A percentile compares a stretch with the other conserved stretches of the same genome.
Evolutionary conservation across 2,329 filamentous ascomycete species (phyloP).

Genomic region (Daldinia eschscholtzii): DNA sequence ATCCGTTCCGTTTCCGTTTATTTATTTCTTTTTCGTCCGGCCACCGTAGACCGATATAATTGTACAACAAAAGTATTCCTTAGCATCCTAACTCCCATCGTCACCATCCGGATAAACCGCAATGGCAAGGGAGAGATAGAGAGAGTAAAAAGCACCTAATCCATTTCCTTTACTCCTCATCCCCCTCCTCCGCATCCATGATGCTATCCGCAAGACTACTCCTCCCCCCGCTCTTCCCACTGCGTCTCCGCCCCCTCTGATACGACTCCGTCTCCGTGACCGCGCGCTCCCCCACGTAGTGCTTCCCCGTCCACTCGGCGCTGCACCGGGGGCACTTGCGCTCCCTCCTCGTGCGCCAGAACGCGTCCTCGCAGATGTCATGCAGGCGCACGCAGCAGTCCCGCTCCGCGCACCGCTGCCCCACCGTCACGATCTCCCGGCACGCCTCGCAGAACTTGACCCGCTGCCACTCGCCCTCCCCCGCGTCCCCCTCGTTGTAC

Average conservation of each 20-base stretch:
- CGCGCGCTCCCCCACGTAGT: constrained; percentile 69
- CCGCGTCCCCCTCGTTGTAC: constrained; percentile 82
- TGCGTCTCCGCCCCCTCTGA: constrained; percentile 58
- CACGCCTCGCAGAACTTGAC: constrained; percentile 92
- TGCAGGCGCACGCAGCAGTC: constrained; percentile 80
- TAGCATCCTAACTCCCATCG: not conserved
- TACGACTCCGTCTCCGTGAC: constrained; percentile 67
- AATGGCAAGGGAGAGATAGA: not conserved
- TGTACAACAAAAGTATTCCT: not conserved
- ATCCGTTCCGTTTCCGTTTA: constrained; percentile 2
- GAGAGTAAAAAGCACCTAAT: no score
- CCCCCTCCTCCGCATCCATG: constrained; percentile 47
- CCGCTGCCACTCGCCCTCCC: constrained; percentile 70
- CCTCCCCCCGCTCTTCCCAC: constrained; percentile 50
- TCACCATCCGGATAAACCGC: not conserved
- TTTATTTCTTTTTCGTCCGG: not conserved
- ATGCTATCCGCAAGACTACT: constrained; percentile 52
- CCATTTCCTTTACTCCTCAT: constrained; percentile 18
- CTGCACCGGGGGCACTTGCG: constrained; percentile 74
- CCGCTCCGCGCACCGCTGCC: constrained; percentile 78
- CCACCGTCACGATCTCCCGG: constrained; percentile 87
- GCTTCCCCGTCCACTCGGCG: constrained; percentile 62
- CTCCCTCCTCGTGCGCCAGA: constrained; percentile 75
- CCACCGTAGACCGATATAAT: not conserved
- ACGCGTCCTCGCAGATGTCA: constrained; percentile 78